Base-by-base conservation (phyloP, 768 basidiomycete genomes). In the Russula virescens region DNA sequence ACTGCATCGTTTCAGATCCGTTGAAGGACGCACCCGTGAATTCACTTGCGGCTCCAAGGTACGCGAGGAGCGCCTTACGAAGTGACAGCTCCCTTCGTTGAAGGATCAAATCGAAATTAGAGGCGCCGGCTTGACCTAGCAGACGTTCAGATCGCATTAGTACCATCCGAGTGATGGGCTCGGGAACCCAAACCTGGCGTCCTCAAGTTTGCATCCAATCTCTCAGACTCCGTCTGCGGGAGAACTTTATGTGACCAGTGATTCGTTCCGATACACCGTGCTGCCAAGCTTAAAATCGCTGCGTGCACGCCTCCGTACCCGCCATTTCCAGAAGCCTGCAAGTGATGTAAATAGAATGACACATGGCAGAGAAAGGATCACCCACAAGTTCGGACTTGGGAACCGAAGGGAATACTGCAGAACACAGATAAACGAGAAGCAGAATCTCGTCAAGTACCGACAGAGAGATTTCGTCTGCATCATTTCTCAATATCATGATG, bases 231-330 rank as follows among this genome's bases (percentile, higher is more conserved):
- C 4, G 83, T 86, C 58, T 84, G 80, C 0, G 90, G 88, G 28
- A 75, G 73, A 2, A 93, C 78, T 19, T 73, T 75, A 21, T 82
- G 76, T 31, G 80, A 79, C 81, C 84, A 88, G 46, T 76, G 79
- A 16, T 81, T 81, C 54, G 76, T 77, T 6, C 83, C 81, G 21
- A 95, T 80, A 68, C 82, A 85, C 66, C 83, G 81, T 26, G 93
- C 86, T 0, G 92, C 85, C 6, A 97, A 76, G 19, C 81, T 78
- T 11, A 94, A 77, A 42, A 95, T 83, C 1, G 91, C 87, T 1
- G 84, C 78, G 69, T 98, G 95, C 50, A 96, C 81, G 0, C 86
- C 84, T 3, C 95, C 95, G 69, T 92, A 96, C 5, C 91, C 89
- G 1, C 90, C 81, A 64, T 82, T 85, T 25, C 83, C 78, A n/a